Evolutionary conservation across 257 asterid species (phyloP).

Genomic region (Forsythia suspensa): DNA sequence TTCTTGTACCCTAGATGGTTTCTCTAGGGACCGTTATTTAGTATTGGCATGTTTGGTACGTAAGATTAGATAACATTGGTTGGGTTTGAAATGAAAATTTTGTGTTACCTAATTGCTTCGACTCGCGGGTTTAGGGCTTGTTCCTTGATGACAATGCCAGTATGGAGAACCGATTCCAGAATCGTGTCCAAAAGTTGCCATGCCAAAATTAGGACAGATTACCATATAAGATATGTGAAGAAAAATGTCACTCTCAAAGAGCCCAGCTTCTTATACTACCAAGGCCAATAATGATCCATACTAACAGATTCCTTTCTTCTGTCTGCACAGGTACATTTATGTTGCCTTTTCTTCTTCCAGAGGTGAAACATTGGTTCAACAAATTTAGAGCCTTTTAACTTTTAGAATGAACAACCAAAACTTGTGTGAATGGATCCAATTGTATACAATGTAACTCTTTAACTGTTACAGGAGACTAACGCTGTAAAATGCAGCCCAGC

Average conservation of each 20-base stretch:
- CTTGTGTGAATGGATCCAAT: not conserved
- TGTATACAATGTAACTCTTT: too few relatives aligned
- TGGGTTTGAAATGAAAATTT: too few relatives aligned
- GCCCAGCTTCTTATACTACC: constrained; percentile 1
- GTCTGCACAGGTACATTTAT: not conserved
- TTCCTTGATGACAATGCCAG: not conserved
- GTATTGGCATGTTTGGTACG: too few relatives aligned
- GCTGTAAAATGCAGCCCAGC: too few relatives aligned
- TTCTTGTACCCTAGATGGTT: not conserved
- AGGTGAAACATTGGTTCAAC: not conserved
- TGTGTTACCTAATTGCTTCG: too few relatives aligned
- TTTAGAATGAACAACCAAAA: not conserved
- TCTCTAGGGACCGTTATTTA: too few relatives aligned
- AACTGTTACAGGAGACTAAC: too few relatives aligned
- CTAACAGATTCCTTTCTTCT: constrained; percentile 3
- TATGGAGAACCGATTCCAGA: not conserved
- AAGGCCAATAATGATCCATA: not conserved
- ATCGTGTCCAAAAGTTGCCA: not conserved
- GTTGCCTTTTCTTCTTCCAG: not conserved
- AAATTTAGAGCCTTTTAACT: not conserved
- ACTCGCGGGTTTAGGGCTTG: not conserved
- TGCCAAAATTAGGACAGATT: not conserved
- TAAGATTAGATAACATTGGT: too few relatives aligned
- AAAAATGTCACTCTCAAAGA: not conserved
- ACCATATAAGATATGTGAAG: not conserved